Evolutionary conservation across 768 basidiomycete species (phyloP).

Genomic region (Auricularia sp.): DNA sequence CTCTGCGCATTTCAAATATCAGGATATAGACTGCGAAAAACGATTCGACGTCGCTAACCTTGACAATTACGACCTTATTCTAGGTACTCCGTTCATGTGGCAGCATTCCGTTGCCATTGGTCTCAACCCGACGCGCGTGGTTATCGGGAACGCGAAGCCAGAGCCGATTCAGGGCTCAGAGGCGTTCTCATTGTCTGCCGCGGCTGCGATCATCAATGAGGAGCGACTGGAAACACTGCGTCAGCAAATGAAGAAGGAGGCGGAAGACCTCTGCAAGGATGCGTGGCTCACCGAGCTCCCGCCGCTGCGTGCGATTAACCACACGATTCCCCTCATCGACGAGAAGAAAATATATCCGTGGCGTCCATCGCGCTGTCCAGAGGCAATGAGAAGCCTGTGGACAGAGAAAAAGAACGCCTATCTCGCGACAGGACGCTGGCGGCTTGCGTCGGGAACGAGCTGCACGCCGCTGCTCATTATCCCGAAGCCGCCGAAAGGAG

Average conservation of each 20-base stretch:
- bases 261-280: constrained; percentile 16
- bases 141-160: constrained; percentile 7
- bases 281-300: constrained; percentile 21
- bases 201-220: neutral
- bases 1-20: constrained; percentile 3
- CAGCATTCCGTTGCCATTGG: constrained; percentile 20
- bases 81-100: constrained; percentile 27
- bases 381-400: constrained; percentile 18
- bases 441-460: constrained; percentile 17
- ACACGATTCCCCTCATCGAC: constrained; percentile 26
- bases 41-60: constrained; percentile 25
- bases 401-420: constrained; percentile 22
- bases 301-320: constrained; percentile 24
- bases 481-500: constrained; percentile 14
- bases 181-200: neutral
- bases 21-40: neutral
- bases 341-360: constrained; percentile 22
- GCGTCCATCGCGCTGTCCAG: constrained; percentile 25
- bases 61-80: constrained; percentile 25
- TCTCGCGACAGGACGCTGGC: constrained; percentile 22
- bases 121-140: constrained; percentile 15
- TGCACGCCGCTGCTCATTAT: constrained; percentile 25
- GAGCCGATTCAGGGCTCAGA: neutral
- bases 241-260: constrained; percentile 15
- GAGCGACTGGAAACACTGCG: neutral